Conservation (phyloP, 768 basidiomycete species). For the Lactarius sanguifluus region DNA sequence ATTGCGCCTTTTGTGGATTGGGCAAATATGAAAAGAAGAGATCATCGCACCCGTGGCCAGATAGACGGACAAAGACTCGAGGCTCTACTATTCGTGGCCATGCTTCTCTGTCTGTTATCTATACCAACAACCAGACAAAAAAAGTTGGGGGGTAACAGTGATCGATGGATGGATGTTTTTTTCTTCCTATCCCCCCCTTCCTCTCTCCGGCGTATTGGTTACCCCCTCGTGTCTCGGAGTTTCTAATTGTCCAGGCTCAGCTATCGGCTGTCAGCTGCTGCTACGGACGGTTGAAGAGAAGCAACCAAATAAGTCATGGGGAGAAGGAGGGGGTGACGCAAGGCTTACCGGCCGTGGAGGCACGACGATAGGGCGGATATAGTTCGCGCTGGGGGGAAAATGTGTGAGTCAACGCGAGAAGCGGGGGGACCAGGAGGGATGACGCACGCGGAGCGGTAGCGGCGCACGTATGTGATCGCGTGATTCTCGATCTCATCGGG, state of each 20-base stretch:
- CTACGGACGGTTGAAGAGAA: neutral
- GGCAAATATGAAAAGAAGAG: conserved; percentile 1
- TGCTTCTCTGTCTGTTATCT: neutral
- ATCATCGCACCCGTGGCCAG: conserved; percentile 1
- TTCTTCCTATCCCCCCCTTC: neutral
- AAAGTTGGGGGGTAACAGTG: neutral
- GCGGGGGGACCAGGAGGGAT: too few relatives aligned
- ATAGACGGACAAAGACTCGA: neutral
- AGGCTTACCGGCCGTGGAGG: conserved; percentile 24
- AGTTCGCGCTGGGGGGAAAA: conserved; percentile 22
- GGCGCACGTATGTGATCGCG: conserved; percentile 86
- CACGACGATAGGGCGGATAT: conserved; percentile 26
- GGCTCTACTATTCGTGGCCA: neutral
- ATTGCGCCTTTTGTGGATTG: neutral
- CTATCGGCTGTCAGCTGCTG: conserved; percentile 4
- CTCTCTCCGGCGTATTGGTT: neutral
- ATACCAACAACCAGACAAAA: neutral
- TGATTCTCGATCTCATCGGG: conserved; percentile 86
- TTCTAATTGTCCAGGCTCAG: neutral
- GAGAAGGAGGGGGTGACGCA: too few relatives aligned
- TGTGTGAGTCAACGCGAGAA: neutral
- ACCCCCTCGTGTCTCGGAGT: neutral
- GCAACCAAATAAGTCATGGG: neutral
- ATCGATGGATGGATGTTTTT: neutral
- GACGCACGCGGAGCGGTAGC: conserved; percentile 86